phyloP scores from a whole-genome alignment of 2,329 filamentous ascomycete species.

The Arthrobotrys pseudoclavata region DNA sequence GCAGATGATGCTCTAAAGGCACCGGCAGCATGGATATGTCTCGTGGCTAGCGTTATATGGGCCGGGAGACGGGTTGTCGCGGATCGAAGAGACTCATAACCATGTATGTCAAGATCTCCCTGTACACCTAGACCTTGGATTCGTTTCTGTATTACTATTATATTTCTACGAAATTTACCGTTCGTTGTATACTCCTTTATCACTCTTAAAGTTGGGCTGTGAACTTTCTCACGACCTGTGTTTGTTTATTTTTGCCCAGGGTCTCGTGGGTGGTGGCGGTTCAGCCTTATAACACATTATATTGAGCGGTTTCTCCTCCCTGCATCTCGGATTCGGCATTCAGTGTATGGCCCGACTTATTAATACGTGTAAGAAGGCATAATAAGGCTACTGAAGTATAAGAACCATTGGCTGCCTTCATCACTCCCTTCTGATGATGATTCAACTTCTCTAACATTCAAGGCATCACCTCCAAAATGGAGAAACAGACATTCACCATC shows the following conservation, averaged over 20 bases:
- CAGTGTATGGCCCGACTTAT: too few species aligned
- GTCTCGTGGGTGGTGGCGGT: neutral
- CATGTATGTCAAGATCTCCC: neutral
- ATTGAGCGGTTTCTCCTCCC: constrained; percentile 21
- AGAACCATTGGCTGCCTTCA: neutral
- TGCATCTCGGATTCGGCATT: constrained; percentile 1
- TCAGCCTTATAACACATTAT: constrained; percentile 1
- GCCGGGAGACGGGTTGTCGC: constrained; percentile 18
- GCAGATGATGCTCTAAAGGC: constrained; percentile 20
- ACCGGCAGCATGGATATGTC: constrained; percentile 28
- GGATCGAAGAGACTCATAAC: neutral
- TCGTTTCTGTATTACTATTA: constrained; percentile 9
- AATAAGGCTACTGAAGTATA: neutral
- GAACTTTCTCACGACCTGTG: neutral
- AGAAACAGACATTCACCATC: constrained; percentile 39
- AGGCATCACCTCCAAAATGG: constrained; percentile 23
- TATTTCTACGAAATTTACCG: neutral
- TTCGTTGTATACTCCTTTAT: neutral
- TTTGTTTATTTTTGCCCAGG: neutral
- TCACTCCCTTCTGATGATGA: neutral
- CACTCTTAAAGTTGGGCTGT: neutral
- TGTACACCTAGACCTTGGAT: neutral
- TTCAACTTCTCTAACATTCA: neutral
- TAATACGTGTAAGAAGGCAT: neutral
- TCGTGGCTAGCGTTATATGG: constrained; percentile 21